A percentile compares a stretch with the other conserved stretches of the same genome.
phyloP scores from a whole-genome alignment of 164 flowering plant genomes.

The Malania oleifera region DNA sequence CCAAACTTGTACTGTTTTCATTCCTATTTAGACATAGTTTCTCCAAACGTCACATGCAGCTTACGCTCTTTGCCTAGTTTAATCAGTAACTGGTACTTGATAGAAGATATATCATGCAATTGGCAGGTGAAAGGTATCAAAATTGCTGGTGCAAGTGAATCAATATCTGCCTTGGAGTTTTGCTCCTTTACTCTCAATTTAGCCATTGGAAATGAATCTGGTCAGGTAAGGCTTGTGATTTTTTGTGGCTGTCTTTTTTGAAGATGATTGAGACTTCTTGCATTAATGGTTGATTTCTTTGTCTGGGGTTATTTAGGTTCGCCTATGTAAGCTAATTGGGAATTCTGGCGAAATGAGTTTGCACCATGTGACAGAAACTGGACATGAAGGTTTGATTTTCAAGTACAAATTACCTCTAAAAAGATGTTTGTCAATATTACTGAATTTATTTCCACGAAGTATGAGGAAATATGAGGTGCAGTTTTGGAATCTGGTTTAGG shows the following conservation, averaged over 20 bases:
- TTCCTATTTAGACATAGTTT: too few species aligned
- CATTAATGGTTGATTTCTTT: neutral
- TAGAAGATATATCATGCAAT: neutral
- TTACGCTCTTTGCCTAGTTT: neutral
- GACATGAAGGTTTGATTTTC: constrained; percentile 1
- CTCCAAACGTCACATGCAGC: too few species aligned
- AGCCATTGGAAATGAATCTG: neutral
- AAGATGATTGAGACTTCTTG: neutral
- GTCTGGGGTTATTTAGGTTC: neutral
- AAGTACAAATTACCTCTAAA: neutral
- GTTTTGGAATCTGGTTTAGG: too few species aligned
- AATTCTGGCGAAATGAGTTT: neutral
- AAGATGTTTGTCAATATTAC: neutral
- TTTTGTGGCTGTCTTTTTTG: neutral
- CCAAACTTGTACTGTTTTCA: too few species aligned
- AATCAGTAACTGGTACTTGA: neutral
- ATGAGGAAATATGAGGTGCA: too few species aligned
- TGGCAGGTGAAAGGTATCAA: neutral
- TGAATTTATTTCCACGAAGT: too few species aligned
- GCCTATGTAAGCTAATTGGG: neutral
- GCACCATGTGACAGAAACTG: constrained; percentile 3
- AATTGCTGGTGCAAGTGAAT: neutral
- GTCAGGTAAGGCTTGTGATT: neutral
- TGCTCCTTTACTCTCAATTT: neutral
- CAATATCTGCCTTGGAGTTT: neutral